Conservation (phyloP, 169 alveolate species). For the Plasmodium falciparum region DNA sequence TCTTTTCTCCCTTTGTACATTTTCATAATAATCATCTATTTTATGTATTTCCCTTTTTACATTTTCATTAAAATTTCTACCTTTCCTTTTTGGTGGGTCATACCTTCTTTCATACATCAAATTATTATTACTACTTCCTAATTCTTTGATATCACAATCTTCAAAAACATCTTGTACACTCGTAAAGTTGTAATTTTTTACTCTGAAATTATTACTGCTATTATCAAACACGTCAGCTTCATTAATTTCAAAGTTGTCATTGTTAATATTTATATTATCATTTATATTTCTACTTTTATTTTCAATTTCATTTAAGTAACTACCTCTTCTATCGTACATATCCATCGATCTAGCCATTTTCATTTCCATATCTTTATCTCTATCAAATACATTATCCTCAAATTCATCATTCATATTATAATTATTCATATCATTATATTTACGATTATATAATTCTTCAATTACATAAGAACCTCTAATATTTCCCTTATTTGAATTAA, state of each 20-base stretch:
- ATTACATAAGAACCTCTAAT: too few species aligned
- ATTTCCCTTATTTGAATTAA: too few species aligned
- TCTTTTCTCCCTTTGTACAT: not conserved
- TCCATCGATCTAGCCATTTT: not conserved
- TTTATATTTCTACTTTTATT: not conserved
- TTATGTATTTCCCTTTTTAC: not conserved
- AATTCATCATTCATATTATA: too few species aligned
- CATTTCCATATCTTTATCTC: not conserved
- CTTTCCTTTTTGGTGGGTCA: not conserved
- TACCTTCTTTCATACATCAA: not conserved
- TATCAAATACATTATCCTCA: not conserved
- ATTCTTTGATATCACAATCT: not conserved
- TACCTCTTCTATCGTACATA: too few species aligned
- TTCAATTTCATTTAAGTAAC: not conserved
- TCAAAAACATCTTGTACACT: constrained; percentile 30
- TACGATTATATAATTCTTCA: too few species aligned
- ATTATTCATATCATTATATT: too few species aligned
- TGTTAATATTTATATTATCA: not conserved
- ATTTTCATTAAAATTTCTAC: not conserved
- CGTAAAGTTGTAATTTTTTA: not conserved
- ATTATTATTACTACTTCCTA: not conserved
- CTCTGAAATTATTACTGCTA: not conserved
- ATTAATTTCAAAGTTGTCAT: not conserved
- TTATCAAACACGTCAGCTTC: not conserved
- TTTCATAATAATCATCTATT: not conserved